Evolutionary conservation across 1,284 basidiomycete genomes (phyloP).

Genomic region (Trametes hirsuta): DNA sequence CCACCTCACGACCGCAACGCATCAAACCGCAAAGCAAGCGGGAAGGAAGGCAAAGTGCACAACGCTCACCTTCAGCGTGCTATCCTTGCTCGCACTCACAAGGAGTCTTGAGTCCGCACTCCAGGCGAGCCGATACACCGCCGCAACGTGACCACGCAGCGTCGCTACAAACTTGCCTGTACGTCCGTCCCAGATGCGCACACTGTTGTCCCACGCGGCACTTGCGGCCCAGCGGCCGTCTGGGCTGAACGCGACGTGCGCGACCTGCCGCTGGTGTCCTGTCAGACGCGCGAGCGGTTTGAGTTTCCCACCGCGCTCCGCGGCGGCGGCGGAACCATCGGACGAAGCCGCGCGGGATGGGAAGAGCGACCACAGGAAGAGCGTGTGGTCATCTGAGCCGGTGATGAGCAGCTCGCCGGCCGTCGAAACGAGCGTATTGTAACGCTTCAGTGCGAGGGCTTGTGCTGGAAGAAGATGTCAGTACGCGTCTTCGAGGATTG

Average conservation of each 20-base stretch:
- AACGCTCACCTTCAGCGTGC: slow-evolving; percentile 83
- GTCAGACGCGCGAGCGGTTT: slow-evolving; percentile 90
- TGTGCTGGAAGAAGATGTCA: slow-evolving; percentile 56
- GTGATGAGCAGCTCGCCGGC: slow-evolving; percentile 88
- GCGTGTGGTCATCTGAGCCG: slow-evolving; percentile 93
- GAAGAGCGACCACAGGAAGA: slow-evolving; percentile 90
- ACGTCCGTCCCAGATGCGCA: slow-evolving; percentile 92
- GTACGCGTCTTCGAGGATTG: not conserved
- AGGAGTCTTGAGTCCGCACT: slow-evolving; percentile 92
- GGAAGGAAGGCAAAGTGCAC: not conserved
- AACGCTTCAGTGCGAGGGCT: slow-evolving; percentile 73
- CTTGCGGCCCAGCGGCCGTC: slow-evolving; percentile 92
- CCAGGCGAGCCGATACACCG: slow-evolving; percentile 95
- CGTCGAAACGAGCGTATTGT: slow-evolving; percentile 67
- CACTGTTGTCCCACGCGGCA: slow-evolving; percentile 90
- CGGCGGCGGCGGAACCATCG: slow-evolving; percentile 37
- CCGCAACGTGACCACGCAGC: slow-evolving; percentile 90
- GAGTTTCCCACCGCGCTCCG: slow-evolving; percentile 54
- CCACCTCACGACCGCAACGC: not conserved
- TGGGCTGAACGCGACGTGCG: slow-evolving; percentile 95
- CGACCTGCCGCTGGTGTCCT: slow-evolving; percentile 95
- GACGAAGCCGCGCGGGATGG: slow-evolving; percentile 44
- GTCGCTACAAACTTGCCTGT: slow-evolving; percentile 95
- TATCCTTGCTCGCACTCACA: slow-evolving; percentile 94
- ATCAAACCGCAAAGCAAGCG: not conserved